These are phyloP conservation scores for Candida dajiaensis DNA, from an alignment of 805 yeast species.

Conservation along the genomic window DNA sequence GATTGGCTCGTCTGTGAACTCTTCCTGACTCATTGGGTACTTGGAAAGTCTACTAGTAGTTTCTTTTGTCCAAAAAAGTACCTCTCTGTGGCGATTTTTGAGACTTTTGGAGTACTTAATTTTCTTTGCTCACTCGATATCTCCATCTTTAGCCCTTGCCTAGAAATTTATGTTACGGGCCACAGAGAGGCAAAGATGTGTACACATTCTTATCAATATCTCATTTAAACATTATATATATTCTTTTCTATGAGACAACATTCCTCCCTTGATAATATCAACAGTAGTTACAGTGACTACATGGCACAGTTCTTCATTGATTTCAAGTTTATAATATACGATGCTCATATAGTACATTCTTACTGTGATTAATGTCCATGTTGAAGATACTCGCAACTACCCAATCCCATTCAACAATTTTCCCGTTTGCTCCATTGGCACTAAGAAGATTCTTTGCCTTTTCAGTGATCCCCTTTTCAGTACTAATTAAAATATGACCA, in stretches of 20 bases:
- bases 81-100: too few relatives aligned
- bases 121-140: slow-evolving; percentile 1
- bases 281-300: too few relatives aligned
- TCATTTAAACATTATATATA: too few relatives aligned
- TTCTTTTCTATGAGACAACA: too few relatives aligned
- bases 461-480: slow-evolving; percentile 27
- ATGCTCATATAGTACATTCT: slow-evolving; percentile 6
- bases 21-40: slow-evolving; percentile 10
- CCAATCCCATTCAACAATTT: slow-evolving; percentile 60
- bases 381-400: slow-evolving; percentile 50
- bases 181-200: background rate
- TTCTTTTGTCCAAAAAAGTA: too few relatives aligned
- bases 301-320: too few relatives aligned
- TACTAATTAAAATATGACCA: slow-evolving; percentile 25
- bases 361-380: slow-evolving; percentile 25
- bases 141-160: too few relatives aligned
- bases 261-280: too few relatives aligned
- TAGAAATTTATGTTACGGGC: too few relatives aligned
- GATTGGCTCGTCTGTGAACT: slow-evolving; percentile 19
- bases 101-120: too few relatives aligned
- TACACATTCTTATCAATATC: too few relatives aligned
- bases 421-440: slow-evolving; percentile 17
- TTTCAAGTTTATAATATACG: background rate
- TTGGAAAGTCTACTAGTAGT: background rate
- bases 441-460: slow-evolving; percentile 24